These are phyloP conservation scores for Aspergillus thermomutatus DNA, from an alignment of 2,329 filamentous ascomycete species.

Conservation along the genomic window DNA sequence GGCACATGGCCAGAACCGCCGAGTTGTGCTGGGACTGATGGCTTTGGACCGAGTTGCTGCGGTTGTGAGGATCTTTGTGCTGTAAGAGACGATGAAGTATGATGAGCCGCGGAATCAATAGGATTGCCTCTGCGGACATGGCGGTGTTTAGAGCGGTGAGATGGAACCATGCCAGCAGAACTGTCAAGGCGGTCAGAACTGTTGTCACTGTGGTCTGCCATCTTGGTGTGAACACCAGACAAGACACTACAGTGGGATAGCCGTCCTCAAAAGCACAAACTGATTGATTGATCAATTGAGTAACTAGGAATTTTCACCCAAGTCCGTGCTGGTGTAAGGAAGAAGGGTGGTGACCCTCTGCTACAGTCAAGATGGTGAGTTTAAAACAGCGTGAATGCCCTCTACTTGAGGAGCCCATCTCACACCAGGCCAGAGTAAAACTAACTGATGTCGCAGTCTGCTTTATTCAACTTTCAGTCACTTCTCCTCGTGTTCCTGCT, in stretches of 20 bases:
- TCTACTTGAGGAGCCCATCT: background rate
- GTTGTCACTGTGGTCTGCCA: slow-evolving; percentile 16
- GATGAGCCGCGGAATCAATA: background rate
- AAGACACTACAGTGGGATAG: slow-evolving; percentile 1
- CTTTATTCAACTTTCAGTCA: slow-evolving; percentile 98
- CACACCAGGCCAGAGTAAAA: background rate
- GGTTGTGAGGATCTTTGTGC: background rate
- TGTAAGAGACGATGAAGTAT: background rate
- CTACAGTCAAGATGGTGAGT: slow-evolving; percentile 29
- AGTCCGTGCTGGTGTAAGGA: background rate
- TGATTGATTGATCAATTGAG: background rate
- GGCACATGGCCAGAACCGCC: slow-evolving; percentile 16
- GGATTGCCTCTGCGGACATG: slow-evolving; percentile 2
- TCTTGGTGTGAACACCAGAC: background rate
- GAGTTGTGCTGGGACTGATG: background rate
- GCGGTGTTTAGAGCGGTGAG: slow-evolving; percentile 15
- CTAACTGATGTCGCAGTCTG: slow-evolving; percentile 59
- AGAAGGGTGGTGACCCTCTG: slow-evolving; percentile 1
- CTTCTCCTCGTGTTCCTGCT: slow-evolving; percentile 91
- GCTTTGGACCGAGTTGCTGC: background rate
- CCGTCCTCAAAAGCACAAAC: background rate
- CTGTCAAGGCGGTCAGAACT: slow-evolving; percentile 15
- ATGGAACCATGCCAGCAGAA: slow-evolving; percentile 17
- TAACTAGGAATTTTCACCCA: background rate
- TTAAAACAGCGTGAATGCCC: slow-evolving; percentile 5